These are phyloP conservation scores for Curvularia sp. DNA, from an alignment of 2,329 filamentous ascomycete species.

Conservation along the genomic window DNA sequence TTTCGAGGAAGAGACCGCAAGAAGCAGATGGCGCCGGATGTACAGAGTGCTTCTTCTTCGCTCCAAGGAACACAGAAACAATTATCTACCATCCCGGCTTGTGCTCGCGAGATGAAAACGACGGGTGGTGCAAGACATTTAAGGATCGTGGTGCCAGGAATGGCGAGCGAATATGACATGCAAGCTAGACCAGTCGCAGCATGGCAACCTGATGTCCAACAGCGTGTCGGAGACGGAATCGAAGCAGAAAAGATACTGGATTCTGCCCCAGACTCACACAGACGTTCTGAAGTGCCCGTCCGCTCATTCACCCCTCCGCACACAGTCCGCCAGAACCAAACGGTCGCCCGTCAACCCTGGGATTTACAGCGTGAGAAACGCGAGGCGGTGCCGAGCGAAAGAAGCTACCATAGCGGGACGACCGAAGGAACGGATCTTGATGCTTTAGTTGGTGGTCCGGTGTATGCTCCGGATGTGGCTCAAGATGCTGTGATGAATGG, in stretches of 20 bases:
- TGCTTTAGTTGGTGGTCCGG: constrained; percentile 18
- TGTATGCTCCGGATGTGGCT: constrained; percentile 26
- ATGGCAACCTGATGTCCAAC: constrained; percentile 19
- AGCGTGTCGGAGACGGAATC: constrained; percentile 26
- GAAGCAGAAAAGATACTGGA: constrained; percentile 13
- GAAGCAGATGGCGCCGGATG: constrained; percentile 31
- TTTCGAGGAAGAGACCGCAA: constrained; percentile 38
- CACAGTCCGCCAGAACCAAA: constrained; percentile 25
- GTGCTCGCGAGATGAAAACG: constrained; percentile 41
- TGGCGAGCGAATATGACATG: constrained; percentile 19
- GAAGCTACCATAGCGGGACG: neutral
- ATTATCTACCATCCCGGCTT: constrained; percentile 30
- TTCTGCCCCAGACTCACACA: no score
- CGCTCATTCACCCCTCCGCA: constrained; percentile 26
- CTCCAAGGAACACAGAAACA: constrained; percentile 18
- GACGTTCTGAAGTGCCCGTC: no score
- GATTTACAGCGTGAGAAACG: constrained; percentile 37
- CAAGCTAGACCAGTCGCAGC: constrained; percentile 13
- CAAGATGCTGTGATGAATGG: constrained; percentile 6
- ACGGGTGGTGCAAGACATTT: constrained; percentile 40
- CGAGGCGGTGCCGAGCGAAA: constrained; percentile 20
- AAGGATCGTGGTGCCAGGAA: constrained; percentile 36
- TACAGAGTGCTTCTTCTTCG: neutral
- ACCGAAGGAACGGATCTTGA: constrained; percentile 17
- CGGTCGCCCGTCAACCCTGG: constrained; percentile 21